Base-by-base conservation (phyloP, 176 grass and related monocot species). In the Carex littledalei region DNA sequence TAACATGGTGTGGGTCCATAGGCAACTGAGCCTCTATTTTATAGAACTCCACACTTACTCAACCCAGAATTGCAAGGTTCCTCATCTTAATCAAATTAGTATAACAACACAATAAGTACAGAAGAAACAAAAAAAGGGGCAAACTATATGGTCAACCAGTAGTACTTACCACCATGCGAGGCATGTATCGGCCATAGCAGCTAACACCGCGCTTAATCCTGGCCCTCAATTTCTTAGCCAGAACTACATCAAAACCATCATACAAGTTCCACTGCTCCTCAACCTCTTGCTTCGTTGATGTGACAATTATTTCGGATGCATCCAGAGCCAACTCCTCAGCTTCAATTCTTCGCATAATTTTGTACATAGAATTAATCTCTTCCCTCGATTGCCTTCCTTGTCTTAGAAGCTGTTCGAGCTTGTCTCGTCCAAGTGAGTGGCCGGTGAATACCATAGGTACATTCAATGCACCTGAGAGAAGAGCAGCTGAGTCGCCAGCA, bases 321-420 rank as follows among this genome's bases (percentile, higher is more conserved):
- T 91, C 89, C 68, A 87, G 57, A 77, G 81, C 50, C n/a, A 87
- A 66, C 75, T 90, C 89, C 56, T 90, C 89, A 3, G 76, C 89
- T 67, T 91, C 89, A 59, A 91, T 91, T 70, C 89, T 91, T 60
- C 89, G 85, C 89, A 91, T 88, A 61, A 91, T 91, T 64, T 91
- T 91, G 69, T 91, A 91, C 81, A 84, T 88, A 60, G 65, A 60
- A 82, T 91, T 88, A 55, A 91, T 88, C 76, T 91, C 89, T 64
- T 91, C 89, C 35, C 89, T 88, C 61, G 89, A 85, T 85, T 91
- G 89, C 6, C 89, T 77, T 34, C 89, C 89, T 85, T 91, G 89
- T 81, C 85, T 91, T 45, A 91, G 61, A 37, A 91, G 86, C 35
- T 91, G 89, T 7, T 91, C 89, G 11, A 91, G 87, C 35, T 91